Conservation (phyloP, 1,284 basidiomycete species). For the Singerocomus inundabilis region DNA sequence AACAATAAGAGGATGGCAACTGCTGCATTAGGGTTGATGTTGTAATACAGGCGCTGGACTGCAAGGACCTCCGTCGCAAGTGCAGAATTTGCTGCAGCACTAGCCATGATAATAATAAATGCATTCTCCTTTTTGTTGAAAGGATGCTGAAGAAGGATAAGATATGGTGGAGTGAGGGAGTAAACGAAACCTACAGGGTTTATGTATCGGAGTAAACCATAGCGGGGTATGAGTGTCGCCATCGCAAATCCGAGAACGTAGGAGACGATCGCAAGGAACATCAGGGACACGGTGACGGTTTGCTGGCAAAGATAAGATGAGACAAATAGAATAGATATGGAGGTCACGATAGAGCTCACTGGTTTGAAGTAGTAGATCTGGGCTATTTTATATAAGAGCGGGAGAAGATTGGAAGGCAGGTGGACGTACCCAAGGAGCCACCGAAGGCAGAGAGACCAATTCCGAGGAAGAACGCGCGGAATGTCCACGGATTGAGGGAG, state of each 20-base stretch:
- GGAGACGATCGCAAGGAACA: conserved; percentile 50
- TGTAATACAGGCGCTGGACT: conserved; percentile 56
- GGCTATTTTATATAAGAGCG: conserved; percentile 22
- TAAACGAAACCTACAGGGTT: conserved; percentile 46
- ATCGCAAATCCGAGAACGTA: conserved; percentile 41
- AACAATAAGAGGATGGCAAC: conserved; percentile 58
- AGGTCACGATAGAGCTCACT: conserved; percentile 7
- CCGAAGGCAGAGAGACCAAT: conserved; percentile 61
- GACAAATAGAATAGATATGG: not conserved
- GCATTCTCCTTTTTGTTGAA: conserved; percentile 55
- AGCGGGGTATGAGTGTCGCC: conserved; percentile 47
- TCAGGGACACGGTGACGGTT: conserved; percentile 48
- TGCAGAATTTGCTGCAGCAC: conserved; percentile 62
- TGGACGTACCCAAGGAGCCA: conserved; percentile 41
- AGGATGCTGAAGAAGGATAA: conserved; percentile 33
- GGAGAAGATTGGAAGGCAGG: not conserved
- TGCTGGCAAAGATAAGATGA: conserved; percentile 30
- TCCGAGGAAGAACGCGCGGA: conserved; percentile 59
- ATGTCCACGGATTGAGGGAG: conserved; percentile 54
- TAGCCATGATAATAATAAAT: conserved; percentile 66
- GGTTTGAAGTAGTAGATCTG: conserved; percentile 69
- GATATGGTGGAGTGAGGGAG: conserved; percentile 16
- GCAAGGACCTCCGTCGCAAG: conserved; percentile 67
- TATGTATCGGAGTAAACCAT: conserved; percentile 48
- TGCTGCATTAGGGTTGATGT: conserved; percentile 51